These are phyloP conservation scores for Cercospora sesami DNA, from an alignment of 2,329 filamentous ascomycete species.

Conservation along the genomic window DNA sequence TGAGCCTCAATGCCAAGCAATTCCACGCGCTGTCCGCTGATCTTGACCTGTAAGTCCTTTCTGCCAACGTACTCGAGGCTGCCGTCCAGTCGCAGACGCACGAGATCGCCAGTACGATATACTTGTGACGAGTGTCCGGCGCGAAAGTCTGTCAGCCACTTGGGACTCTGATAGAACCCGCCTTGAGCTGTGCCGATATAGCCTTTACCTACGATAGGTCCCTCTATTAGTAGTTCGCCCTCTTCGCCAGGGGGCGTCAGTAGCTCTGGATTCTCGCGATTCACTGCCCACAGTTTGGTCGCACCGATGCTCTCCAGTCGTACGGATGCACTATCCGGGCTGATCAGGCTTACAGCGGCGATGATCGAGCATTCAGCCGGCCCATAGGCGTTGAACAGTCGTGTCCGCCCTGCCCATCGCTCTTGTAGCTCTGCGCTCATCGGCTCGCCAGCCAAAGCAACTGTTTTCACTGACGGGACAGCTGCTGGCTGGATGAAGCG, in stretches of 20 bases:
- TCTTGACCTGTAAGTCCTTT: neutral
- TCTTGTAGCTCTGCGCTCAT: neutral
- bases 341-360: neutral
- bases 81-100: neutral
- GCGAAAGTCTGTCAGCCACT: neutral
- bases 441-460: neutral
- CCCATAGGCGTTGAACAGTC: neutral
- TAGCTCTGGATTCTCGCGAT: neutral
- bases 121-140: neutral
- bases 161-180: neutral
- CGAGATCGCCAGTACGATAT: neutral
- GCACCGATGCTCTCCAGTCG: neutral
- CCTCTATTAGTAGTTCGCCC: neutral
- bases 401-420: neutral
- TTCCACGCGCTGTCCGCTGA: neutral
- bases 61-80: neutral
- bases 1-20: neutral
- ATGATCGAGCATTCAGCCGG: neutral
- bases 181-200: neutral
- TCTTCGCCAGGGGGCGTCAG: neutral
- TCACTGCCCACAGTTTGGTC: neutral
- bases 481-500: neutral
- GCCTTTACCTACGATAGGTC: neutral
- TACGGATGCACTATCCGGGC: neutral
- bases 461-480: neutral